Base-by-base conservation (phyloP, 2,329 filamentous ascomycete species). In the Thyridium curvatum region DNA sequence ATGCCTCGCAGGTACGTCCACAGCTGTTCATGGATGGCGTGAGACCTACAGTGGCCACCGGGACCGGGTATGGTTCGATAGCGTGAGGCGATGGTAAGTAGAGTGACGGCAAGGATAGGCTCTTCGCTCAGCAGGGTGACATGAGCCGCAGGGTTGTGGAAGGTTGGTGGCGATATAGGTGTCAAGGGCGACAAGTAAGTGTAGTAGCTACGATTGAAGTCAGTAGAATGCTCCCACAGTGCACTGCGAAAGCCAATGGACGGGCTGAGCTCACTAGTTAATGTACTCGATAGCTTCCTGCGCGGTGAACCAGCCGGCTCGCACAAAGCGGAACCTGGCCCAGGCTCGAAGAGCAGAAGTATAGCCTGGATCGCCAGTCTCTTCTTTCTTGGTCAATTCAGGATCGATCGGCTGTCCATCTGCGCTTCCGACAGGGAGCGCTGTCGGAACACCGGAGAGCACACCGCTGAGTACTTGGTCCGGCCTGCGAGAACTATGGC, bases 1-100 rank as follows among this genome's bases (percentile, higher is more conserved):
- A 97, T 96, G 42, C 88, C 86, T 37, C 90, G 83, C 21, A 97
- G 74, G 55, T 96, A 94, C 21, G 82, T 86, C 93, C 93, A 98
- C 5, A 97, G 75, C 59, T 94, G 89, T 52, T 96, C 88, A 49
- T 97, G 93, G 39, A 98, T 94, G 35, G 88, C 84, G 52, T 93
- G 87, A 0, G 89, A 87, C 37, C 93, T 81, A 35, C 87, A 94
- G 45, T 82, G 74, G 1, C 86, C 84, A 3, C 88, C 89, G 1
- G 90, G 82, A 2, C 88, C 87, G 15, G 81, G 74, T 35, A 95
- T 80, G 43, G 79, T 78, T 57, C 85, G 83, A 58, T 96, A 94
- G 37, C 93, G 79, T 5, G 90, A 94, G 3, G 93, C 78, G 38
- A 96, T 93, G 8, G 91, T 94, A 42, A 98, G 72, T 26, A 98